phyloP scores from a whole-genome alignment of 495 filamentous ascomycete species.

The Xylaria bambusicola region DNA sequence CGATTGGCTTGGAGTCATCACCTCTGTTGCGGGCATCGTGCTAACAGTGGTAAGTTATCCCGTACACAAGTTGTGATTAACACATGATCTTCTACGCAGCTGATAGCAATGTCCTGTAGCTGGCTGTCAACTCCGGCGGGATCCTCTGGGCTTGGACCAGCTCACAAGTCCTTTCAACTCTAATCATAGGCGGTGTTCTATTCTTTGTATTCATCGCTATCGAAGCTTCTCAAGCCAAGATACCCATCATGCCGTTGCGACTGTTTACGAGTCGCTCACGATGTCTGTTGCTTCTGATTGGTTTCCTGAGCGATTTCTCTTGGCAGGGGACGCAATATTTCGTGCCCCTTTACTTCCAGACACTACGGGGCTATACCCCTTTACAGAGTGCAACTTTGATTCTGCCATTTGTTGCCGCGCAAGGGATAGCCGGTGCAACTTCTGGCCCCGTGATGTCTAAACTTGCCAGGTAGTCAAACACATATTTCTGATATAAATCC shows the following conservation, averaged over 20 bases:
- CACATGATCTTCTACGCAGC: background rate
- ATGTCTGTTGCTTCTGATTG: constrained; percentile 57
- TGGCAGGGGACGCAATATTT: constrained; percentile 59
- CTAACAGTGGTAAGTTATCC: constrained; percentile 42
- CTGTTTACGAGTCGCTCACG: constrained; percentile 59
- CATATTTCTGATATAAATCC: constrained; percentile 4
- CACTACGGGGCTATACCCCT: constrained; percentile 38
- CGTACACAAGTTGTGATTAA: too few relatives aligned
- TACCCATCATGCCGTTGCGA: constrained; percentile 58
- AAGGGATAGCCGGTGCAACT: constrained; percentile 52
- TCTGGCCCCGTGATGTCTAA: constrained; percentile 60
- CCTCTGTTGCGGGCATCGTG: constrained; percentile 34
- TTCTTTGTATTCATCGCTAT: constrained; percentile 54
- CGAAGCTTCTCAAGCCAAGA: constrained; percentile 58
- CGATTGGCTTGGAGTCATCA: constrained; percentile 39
- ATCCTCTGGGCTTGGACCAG: constrained; percentile 62
- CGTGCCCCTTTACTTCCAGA: constrained; percentile 52
- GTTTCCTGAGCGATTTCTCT: constrained; percentile 59
- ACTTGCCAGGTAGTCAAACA: constrained; percentile 17
- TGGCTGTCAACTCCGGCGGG: constrained; percentile 65
- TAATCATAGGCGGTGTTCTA: constrained; percentile 52
- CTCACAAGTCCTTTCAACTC: constrained; percentile 63
- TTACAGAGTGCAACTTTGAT: constrained; percentile 50
- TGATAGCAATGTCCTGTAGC: constrained; percentile 25
- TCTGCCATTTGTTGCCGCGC: constrained; percentile 56